Base-by-base conservation (phyloP, 192 early-diverging fungal genomes). In the Coemansia sp. region DNA sequence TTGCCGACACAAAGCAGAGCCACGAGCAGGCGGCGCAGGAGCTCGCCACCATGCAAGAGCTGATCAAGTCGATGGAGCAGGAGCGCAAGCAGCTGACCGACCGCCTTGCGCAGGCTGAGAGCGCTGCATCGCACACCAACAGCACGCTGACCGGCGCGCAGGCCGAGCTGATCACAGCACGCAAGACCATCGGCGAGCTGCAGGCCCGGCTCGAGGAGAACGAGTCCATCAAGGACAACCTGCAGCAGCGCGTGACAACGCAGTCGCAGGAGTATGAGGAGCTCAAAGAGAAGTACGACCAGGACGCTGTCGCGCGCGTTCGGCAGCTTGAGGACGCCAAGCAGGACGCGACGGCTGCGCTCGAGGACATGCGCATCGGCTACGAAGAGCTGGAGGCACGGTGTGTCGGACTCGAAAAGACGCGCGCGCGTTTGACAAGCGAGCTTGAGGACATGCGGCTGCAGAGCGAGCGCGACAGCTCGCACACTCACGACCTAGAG, bases 391-490 rank as follows among this genome's bases (percentile, higher is more conserved):
- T 84, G 18, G 83, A 85, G 23, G 69, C 83, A 43, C 75, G 67
- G 30, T 66, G 77, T 39, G 64, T 74, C 21, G 85, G 81, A 25
- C 61, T 89, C 23, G 92, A 94, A 21, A 89, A 91, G 71, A 83
- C 87, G 6, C 87, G 86, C 49, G 59, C 72, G 0, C 77, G 86
- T 5, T 71, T 92, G 9, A 82, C 78, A 4, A 59, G 84, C 40
- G 92, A 92, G 62, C 81, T 88, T 11, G 89, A 93, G 68, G 91
- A 94, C 53, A 66, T 90, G 33, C 77, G 82, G 14, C 79, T 85
- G 56, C 88, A 91, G 59, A 64, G 80, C 25, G 91, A 94, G 64
- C 84, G 89, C 24, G 87, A 90, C 59, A 45, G 55, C 12, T 55
- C 70, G 24, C 89, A 90, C 69, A 83, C 83, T 59, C 42, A 62